Evolutionary conservation across 495 filamentous ascomycete species (phyloP), one percentile per base, ranked within the genome.

Genomic region (Neurospora africana): DNA sequence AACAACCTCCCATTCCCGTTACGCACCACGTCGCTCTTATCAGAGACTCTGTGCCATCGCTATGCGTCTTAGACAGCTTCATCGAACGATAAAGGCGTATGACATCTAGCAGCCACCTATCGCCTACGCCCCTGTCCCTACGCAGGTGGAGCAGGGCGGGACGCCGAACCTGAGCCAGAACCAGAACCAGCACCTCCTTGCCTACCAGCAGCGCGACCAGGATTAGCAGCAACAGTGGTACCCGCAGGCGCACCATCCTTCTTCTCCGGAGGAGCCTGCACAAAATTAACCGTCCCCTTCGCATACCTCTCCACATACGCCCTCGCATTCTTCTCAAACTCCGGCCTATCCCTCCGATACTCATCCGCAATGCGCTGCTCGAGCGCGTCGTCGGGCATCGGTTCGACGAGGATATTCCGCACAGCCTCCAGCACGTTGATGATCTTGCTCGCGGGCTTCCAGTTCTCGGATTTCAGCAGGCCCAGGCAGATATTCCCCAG

Each of bases 321-420:
- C 78, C 87, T 87, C 13, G 92, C 96, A 69, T 88, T 90, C 85
- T 94, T 93, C 30, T 97, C 89, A 76, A 94, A 99, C 77, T 89
- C 88, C 70, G 83, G 84, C 43, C 87, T 83, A 76, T 95, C 88
- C 75, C 86, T 87, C 77, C 90, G 90, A 80, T 87, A 98, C 83
- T 95, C 90, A 72, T 97, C 91, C 27, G 93, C 96, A 74, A 97
- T 95, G 65, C 89, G 84, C 6, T 86, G 83, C 87, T 99, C 95
- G 68, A 99, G 90, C 47, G 95, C 93, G 84, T 99, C 95, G 76
- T 99, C 95, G 8, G 93, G 91, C 85, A 94, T 92, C 6, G 95
- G 96, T 85, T 97, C 94, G 43, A 88, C 79, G 36, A 99, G 84
- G 71, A 99, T 83, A 74, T 88, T 86, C 70, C 92, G 85, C 7